Percentiles rank a stretch among this genome's conserved stretches.
phyloP scores from a whole-genome alignment of 305 asterid genomes.

The Fraxinus platypoda region DNA sequence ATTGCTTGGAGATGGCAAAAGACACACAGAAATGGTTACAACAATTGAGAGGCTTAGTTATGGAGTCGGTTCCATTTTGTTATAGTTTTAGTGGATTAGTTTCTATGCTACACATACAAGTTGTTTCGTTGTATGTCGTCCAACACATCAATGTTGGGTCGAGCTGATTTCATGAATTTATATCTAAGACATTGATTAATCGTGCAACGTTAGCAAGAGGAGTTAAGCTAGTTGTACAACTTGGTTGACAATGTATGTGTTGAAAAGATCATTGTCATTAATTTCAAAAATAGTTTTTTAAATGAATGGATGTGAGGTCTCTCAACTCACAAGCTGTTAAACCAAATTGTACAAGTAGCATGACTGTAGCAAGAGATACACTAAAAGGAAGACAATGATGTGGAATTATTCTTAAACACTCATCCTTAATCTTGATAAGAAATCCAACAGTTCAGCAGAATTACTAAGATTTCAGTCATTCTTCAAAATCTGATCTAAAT shows the following conservation, averaged over 20 bases:
- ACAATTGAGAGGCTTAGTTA: slow-evolving; percentile 15
- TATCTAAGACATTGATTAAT: background rate
- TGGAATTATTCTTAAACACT: background rate
- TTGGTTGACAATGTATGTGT: background rate
- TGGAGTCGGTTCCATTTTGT: background rate
- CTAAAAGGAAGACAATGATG: background rate
- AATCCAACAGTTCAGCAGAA: background rate
- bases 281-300: too few relatives aligned
- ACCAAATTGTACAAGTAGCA: background rate
- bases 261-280: too few relatives aligned
- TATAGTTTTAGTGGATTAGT: background rate
- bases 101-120: background rate
- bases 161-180: background rate
- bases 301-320: too few relatives aligned
- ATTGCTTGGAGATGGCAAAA: slow-evolving; percentile 96
- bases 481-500: background rate
- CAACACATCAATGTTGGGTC: background rate
- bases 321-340: background rate
- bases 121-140: background rate
- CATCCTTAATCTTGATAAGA: background rate
- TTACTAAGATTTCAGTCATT: background rate
- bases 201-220: background rate
- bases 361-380: background rate
- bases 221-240: background rate
- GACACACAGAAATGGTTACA: slow-evolving; percentile 69